Percentiles rank a stretch among this genome's conserved stretches.
Evolutionary conservation across 2,329 filamentous ascomycete species (phyloP).

Genomic region (Verticillium klebahnii): DNA sequence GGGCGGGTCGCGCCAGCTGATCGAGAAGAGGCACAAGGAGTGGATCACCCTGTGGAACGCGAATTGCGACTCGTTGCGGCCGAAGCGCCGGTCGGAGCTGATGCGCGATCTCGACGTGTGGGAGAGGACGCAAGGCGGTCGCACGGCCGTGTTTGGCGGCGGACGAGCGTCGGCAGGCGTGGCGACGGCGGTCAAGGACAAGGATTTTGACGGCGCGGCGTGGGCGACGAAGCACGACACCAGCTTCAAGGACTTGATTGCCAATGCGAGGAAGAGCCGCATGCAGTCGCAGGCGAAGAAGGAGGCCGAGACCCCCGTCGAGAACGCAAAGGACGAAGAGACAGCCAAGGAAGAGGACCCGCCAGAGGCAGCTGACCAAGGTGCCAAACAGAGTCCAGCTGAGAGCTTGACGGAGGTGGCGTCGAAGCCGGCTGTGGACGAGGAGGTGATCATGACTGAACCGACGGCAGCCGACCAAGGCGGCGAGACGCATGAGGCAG

Average conservation of each 20-base stretch:
- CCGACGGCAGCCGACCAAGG: neutral
- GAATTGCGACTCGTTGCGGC: conserved; percentile 80
- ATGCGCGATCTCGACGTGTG: conserved; percentile 77
- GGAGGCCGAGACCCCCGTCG: conserved; percentile 1
- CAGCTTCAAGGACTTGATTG: conserved; percentile 77
- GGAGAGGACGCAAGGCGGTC: conserved; percentile 76
- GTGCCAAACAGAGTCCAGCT: neutral
- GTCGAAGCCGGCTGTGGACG: neutral
- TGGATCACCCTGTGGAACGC: conserved; percentile 97
- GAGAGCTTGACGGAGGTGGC: neutral
- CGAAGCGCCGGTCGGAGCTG: conserved; percentile 66
- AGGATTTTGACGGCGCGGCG: conserved; percentile 77
- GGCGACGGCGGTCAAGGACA: conserved; percentile 62
- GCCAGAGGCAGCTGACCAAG: neutral
- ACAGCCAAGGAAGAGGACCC: neutral
- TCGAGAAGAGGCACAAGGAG: conserved; percentile 81
- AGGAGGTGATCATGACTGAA: neutral
- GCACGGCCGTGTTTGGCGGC: conserved; percentile 34
- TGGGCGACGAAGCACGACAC: conserved; percentile 70
- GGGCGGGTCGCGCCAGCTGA: conserved; percentile 60
- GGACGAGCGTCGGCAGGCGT: conserved; percentile 17
- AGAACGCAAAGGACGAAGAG: conserved; percentile 9
- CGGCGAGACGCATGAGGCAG: neutral
- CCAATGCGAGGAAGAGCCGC: conserved; percentile 61
- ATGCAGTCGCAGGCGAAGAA: conserved; percentile 28